These are phyloP conservation scores for Globisporangium recalcitrans DNA, from an alignment of 352 stramenopile species.

Conservation along the genomic window DNA sequence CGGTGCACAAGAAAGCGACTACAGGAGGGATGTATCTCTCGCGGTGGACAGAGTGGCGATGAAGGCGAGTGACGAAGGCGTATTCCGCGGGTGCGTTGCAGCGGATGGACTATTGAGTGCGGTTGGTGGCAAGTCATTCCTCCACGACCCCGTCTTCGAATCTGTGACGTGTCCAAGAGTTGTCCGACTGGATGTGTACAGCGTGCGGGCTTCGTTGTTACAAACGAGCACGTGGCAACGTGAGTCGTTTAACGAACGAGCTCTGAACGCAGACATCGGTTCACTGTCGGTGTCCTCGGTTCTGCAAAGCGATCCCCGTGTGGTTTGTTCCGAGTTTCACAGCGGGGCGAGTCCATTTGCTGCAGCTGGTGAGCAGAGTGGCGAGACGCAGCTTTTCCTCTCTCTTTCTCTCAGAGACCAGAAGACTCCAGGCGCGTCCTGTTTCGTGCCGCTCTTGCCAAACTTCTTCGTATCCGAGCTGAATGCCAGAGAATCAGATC, in stretches of 20 bases:
- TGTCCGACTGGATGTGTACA: conserved; percentile 34
- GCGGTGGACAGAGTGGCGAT: background rate
- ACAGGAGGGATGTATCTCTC: background rate
- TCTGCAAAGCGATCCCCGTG: background rate
- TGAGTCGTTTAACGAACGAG: conserved; percentile 25
- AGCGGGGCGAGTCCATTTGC: conserved; percentile 2
- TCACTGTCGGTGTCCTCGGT: conserved; percentile 14
- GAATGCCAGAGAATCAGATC: background rate
- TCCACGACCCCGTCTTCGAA: background rate
- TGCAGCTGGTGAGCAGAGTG: background rate
- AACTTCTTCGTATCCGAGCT: background rate
- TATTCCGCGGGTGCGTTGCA: conserved; percentile 1
- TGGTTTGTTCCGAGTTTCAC: conserved; percentile 5
- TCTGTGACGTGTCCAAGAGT: background rate
- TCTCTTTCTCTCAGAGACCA: conserved; percentile 6
- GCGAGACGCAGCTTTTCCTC: conserved; percentile 4
- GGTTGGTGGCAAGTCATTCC: background rate
- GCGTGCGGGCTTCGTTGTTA: conserved; percentile 15
- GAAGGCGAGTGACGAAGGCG: conserved; percentile 2
- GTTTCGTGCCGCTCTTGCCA: conserved; percentile 10
- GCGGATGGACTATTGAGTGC: conserved; percentile 2
- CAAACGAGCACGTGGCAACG: conserved; percentile 18
- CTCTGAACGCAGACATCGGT: conserved; percentile 14
- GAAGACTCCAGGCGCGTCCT: background rate
- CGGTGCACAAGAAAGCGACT: background rate